A percentile compares a stretch with the other conserved stretches of the same genome.
phyloP scores from a whole-genome alignment of 306 rosid species.

The Biancaea sappan region DNA sequence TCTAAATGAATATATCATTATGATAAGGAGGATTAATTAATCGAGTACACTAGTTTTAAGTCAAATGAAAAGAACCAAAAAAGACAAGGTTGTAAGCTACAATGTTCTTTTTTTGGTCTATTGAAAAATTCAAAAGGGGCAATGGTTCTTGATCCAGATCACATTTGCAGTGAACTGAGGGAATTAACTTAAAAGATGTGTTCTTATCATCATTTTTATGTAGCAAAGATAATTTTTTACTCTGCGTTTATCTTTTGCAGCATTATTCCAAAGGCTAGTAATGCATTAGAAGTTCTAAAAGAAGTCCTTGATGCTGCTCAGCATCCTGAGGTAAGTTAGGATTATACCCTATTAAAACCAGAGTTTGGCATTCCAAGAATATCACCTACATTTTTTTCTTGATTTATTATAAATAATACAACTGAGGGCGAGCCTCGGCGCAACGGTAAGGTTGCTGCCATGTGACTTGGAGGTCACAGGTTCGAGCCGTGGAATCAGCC shows the following conservation, averaged over 20 bases:
- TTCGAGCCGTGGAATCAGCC: too few species aligned
- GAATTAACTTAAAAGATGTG: background rate
- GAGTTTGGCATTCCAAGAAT: conserved; percentile 22
- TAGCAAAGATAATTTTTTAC: conserved; percentile 19
- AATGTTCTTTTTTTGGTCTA: conserved; percentile 2
- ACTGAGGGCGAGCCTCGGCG: too few species aligned
- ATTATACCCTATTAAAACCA: conserved; percentile 27
- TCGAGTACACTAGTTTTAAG: conserved; percentile 17
- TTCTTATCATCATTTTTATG: conserved; percentile 17
- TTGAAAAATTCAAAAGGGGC: too few species aligned
- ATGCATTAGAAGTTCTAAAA: conserved; percentile 75
- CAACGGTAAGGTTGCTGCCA: too few species aligned
- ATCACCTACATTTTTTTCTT: conserved; percentile 6
- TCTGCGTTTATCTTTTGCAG: conserved; percentile 52
- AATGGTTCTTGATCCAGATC: conserved; percentile 28
- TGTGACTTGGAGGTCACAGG: too few species aligned
- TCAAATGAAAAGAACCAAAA: conserved; percentile 27
- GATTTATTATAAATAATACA: conserved; percentile 20
- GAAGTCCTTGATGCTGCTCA: conserved; percentile 93
- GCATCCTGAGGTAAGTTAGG: conserved; percentile 71
- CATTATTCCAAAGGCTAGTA: conserved; percentile 84
- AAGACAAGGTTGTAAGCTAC: background rate
- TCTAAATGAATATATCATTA: conserved; percentile 5
- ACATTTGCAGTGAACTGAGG: conserved; percentile 26
- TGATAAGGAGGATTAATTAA: background rate